Percentiles rank a stretch among this genome's conserved stretches.
Evolutionary conservation across 2,329 filamentous ascomycete species (phyloP).

Genomic region (Fusarium sp.): DNA sequence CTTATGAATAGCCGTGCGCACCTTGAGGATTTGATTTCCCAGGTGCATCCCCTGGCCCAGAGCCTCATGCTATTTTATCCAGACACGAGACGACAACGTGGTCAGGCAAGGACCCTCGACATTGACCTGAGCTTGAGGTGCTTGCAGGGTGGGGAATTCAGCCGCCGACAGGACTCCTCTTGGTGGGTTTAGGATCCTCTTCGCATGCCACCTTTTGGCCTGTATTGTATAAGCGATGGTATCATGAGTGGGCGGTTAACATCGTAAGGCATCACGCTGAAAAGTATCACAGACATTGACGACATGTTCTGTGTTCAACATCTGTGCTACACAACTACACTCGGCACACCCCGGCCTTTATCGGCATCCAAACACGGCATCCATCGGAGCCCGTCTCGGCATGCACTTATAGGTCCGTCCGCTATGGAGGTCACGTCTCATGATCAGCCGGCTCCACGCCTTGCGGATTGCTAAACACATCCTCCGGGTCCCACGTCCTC

Average conservation of each 20-base stretch:
- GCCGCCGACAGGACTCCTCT: neutral
- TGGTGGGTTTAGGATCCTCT: constrained; percentile 14
- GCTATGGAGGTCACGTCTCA: constrained; percentile 2
- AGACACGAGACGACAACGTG: neutral
- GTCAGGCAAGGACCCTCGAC: neutral
- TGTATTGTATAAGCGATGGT: neutral
- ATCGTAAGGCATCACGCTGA: neutral
- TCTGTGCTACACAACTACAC: neutral
- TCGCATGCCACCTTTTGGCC: neutral
- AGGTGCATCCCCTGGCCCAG: neutral
- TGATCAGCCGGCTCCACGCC: constrained; percentile 30
- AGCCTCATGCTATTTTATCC: neutral
- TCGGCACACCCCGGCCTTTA: constrained; percentile 18
- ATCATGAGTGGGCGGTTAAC: neutral
- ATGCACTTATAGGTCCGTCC: neutral
- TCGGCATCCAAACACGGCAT: constrained; percentile 28
- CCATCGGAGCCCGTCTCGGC: constrained; percentile 18
- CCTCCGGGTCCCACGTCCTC: constrained; percentile 49
- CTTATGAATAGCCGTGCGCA: neutral
- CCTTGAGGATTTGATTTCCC: neutral
- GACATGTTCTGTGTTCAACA: neutral
- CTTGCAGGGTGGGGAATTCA: neutral
- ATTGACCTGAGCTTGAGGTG: neutral
- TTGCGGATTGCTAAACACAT: constrained; percentile 57
- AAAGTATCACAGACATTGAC: neutral